Base-by-base conservation (phyloP, 208 protist genomes). In the Crithidia mellificae region DNA sequence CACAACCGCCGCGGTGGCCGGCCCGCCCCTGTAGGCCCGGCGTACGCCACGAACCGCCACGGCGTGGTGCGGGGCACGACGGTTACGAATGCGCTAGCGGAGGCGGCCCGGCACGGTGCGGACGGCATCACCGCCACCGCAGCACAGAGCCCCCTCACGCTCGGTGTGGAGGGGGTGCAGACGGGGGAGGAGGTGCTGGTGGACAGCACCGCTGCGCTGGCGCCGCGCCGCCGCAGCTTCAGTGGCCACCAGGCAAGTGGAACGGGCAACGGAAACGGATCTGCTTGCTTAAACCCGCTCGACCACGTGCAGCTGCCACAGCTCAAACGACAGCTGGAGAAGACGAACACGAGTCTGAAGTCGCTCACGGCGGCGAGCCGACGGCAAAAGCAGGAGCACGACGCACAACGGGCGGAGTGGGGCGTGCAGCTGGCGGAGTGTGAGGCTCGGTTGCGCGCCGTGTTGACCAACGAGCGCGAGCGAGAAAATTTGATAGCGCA, bases 161-260 rank as follows among this genome's bases (percentile, higher is more conserved):
- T 89, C 14, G 55, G 73, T 19, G 74, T 95, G 27, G 87, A 83
- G 39, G 90, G 90, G 0, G 74, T 77, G n/a, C 86, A 85, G 30
- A 93, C 83, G 0, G 90, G 90, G 9, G 83, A 91, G 64, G 81
- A 84, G 61, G 78, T 84, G 14, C 20, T 78, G 0, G 63, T 87
- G 30, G 58, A 75, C 20, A 55, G 36, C 17, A 50, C 49, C 9
- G 41, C 34, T 19, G 69, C 30, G 12, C 20, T 27, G 20, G 46
- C 46, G 2, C 46, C 20, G 6, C 81, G 74, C 0, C 62, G 32
- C 1, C 59, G 50, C 61, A 81, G 62, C 71, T 41, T 44, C 36
- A 51, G n/a, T 9, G 19, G 27, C 7, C 17, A 51, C 22, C 17
- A 29, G 6, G 2, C 5, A 2, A 51, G 27, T 17, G 5, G 15